Evolutionary conservation across 2,329 filamentous ascomycete genomes (phyloP).

Genomic region (Aspergillus arachidicola): DNA sequence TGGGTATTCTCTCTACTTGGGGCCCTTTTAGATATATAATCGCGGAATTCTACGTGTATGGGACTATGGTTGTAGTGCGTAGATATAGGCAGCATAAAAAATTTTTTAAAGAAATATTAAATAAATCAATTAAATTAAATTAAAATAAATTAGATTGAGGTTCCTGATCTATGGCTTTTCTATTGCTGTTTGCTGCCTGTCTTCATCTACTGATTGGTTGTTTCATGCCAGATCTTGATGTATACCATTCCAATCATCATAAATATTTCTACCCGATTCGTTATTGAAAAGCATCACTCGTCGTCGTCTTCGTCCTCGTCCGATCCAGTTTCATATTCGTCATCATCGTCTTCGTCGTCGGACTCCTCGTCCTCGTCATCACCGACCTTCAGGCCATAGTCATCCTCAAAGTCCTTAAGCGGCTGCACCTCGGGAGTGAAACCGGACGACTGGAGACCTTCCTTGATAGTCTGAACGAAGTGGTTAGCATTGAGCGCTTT

Average conservation of each 20-base stretch:
- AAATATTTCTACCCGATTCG: neutral
- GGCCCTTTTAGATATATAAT: neutral
- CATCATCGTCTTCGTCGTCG: slow-evolving; percentile 52
- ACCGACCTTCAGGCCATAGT: slow-evolving; percentile 75
- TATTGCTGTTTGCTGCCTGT: neutral
- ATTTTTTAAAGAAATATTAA: too few species aligned
- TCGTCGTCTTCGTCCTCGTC: slow-evolving; percentile 55
- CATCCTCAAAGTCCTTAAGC: slow-evolving; percentile 81
- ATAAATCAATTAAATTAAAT: too few species aligned
- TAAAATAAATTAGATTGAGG: neutral
- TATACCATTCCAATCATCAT: slow-evolving; percentile 1
- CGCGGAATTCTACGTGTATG: neutral
- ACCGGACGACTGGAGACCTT: slow-evolving; percentile 71
- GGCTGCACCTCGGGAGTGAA: slow-evolving; percentile 77
- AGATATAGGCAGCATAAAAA: neutral
- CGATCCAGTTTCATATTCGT: slow-evolving; percentile 48
- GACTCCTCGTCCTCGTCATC: slow-evolving; percentile 63
- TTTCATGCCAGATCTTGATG: neutral
- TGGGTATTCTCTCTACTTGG: neutral
- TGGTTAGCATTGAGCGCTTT: slow-evolving; percentile 21
- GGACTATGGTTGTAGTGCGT: neutral
- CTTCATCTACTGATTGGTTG: neutral
- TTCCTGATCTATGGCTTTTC: neutral
- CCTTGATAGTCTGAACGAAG: slow-evolving; percentile 66
- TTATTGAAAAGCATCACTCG: slow-evolving; percentile 23